A percentile compares a stretch with the other conserved stretches of the same genome.
Conservation (phyloP, 805 yeast genomes). For the Sugiyamaella lignohabitans region DNA sequence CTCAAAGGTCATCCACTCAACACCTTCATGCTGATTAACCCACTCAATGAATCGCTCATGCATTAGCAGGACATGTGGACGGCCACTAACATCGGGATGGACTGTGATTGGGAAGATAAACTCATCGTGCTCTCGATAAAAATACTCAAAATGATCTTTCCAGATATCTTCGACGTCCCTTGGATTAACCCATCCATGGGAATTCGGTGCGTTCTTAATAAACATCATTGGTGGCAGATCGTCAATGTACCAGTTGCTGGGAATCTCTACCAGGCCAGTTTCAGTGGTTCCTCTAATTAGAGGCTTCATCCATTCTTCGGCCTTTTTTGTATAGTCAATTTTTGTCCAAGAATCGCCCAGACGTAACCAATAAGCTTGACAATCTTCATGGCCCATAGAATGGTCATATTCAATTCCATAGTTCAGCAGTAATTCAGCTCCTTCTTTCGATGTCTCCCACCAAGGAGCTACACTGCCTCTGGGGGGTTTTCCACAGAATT, state of each 20-base stretch:
- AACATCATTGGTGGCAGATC: slow-evolving; percentile 39
- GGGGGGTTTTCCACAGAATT: slow-evolving; percentile 35
- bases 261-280: slow-evolving; percentile 35
- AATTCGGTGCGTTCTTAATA: slow-evolving; percentile 30
- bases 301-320: slow-evolving; percentile 37
- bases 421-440: slow-evolving; percentile 31
- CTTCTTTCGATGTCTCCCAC: slow-evolving; percentile 36
- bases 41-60: slow-evolving; percentile 35
- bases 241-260: slow-evolving; percentile 36
- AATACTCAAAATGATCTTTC: slow-evolving; percentile 37
- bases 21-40: slow-evolving; percentile 35
- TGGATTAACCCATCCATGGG: slow-evolving; percentile 35
- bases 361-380: slow-evolving; percentile 35
- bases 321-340: slow-evolving; percentile 33
- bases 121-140: slow-evolving; percentile 35
- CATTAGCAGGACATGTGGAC: slow-evolving; percentile 35
- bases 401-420: slow-evolving; percentile 37
- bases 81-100: slow-evolving; percentile 36
- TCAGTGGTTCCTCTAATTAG: slow-evolving; percentile 30
- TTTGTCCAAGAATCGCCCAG: slow-evolving; percentile 36
- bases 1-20: slow-evolving; percentile 38
- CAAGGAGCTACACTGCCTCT: slow-evolving; percentile 35
- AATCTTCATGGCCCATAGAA: slow-evolving; percentile 35
- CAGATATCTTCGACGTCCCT: slow-evolving; percentile 35
- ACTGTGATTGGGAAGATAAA: slow-evolving; percentile 36